Evolutionary conservation across 768 basidiomycete species (phyloP), one percentile per base, ranked within the genome.

Genomic region (Amanita muscaria): DNA sequence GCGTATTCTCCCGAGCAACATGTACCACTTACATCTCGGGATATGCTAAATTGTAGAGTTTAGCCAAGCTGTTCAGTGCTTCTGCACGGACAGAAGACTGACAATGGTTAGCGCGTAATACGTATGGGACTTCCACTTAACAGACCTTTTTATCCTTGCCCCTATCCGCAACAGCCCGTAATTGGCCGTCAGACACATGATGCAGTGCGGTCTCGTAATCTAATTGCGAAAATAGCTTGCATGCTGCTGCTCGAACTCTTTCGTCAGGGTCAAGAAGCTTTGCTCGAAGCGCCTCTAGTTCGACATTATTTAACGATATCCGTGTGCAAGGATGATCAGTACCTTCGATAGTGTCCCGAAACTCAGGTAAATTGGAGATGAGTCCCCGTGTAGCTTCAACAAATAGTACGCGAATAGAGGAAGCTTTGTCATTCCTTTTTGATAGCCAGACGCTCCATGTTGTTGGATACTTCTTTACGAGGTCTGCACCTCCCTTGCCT

Each of bases 121-220:
- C 21, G 7, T 14, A 32, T 34, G n/a, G 21, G 15, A 29, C 12
- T 9, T 23, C 30, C 25, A 19, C 19, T 24, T 27, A 30, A 56
- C 66, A 10, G 43, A 87, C 88, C 76, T 89, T 96, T 64, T 87
- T 90, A 62, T 99, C 96, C 46, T 79, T 59, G 1, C 82, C 79
- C 18, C 96, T 74, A 16, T 70, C 84, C 4, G 77, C 83, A 1
- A 98, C 63, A 3, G 64, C 66, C 11, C 72, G 68, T 36, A 97
- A 64, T 40, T 83, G 80, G 0, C 59, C 57, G 48, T 72, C 70
- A 7, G 78, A 75, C 22, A 93, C 79, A 54, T 89, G 80, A 57
- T 94, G 92, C 24, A 91, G 59, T 0, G 81, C 85, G 0, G 83
- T 85, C 62, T 99, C 96, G 56, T 90, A 97, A 59, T 97, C 93